A percentile compares a stretch with the other conserved stretches of the same genome.
phyloP scores from a whole-genome alignment of 805 yeast species.

The Wickerhamiella kurtzmanii region DNA sequence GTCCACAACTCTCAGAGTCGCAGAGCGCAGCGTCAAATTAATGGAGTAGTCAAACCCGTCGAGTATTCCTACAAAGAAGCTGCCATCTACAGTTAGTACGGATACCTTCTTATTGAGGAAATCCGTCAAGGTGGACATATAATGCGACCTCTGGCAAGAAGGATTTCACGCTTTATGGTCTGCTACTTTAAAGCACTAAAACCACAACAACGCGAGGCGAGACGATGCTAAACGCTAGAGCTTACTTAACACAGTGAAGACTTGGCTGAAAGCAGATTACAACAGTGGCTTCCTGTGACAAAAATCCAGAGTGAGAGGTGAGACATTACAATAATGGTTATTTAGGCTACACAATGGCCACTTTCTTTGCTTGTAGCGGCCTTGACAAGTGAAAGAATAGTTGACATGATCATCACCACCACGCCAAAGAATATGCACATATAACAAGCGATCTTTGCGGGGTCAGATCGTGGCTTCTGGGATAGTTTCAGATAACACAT shows the following conservation, averaged over 20 bases:
- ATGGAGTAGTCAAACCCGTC: slow-evolving; percentile 29
- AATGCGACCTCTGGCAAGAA: not conserved
- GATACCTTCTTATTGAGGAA: slow-evolving; percentile 16
- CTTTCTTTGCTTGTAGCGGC: slow-evolving; percentile 21
- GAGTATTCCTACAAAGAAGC: slow-evolving; percentile 23
- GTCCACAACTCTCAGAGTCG: slow-evolving; percentile 21
- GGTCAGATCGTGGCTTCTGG: slow-evolving; percentile 22
- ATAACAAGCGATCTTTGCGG: slow-evolving; percentile 41
- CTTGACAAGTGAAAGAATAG: slow-evolving; percentile 51
- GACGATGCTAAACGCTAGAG: too few relatives aligned
- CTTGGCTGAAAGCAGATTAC: too few relatives aligned
- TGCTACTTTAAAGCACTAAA: too few relatives aligned
- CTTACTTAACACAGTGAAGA: too few relatives aligned
- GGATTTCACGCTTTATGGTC: not conserved
- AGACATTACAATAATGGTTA: not conserved
- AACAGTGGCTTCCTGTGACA: too few relatives aligned
- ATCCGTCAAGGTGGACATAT: not conserved
- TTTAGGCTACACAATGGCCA: slow-evolving; percentile 1
- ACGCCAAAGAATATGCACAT: slow-evolving; percentile 59
- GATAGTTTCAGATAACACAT: slow-evolving; percentile 60
- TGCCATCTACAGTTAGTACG: slow-evolving; percentile 27
- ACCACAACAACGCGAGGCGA: too few relatives aligned
- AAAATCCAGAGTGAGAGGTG: not conserved
- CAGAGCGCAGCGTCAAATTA: slow-evolving; percentile 22
- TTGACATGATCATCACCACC: slow-evolving; percentile 65